phyloP scores from a whole-genome alignment of 306 rosid genomes.

The Crotalaria pallida region DNA sequence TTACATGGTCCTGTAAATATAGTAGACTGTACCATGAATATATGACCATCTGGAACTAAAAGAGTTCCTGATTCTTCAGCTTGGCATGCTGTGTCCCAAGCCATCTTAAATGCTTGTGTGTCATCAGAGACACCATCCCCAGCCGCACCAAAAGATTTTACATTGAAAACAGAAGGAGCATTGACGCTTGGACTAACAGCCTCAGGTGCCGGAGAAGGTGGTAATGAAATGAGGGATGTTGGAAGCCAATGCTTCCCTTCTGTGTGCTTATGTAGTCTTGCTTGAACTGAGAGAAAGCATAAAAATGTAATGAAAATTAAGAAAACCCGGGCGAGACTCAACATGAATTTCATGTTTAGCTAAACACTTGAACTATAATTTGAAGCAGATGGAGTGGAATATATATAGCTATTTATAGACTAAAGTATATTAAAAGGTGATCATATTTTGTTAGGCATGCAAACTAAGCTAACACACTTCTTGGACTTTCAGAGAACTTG shows the following conservation, averaged over 20 bases:
- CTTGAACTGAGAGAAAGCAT: neutral
- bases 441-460: neutral
- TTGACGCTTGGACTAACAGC: neutral
- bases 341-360: constrained; percentile 11
- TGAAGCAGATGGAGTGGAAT: neutral
- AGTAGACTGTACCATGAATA: constrained; percentile 41
- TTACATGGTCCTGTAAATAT: constrained; percentile 44
- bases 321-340: neutral
- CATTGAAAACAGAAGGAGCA: constrained; percentile 24
- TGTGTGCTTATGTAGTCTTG: neutral
- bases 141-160: constrained; percentile 52
- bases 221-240: neutral
- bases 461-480: constrained; percentile 11
- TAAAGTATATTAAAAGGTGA: neutral
- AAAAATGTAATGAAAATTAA: neutral
- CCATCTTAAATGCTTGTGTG: constrained; percentile 50
- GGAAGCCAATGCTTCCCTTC: neutral
- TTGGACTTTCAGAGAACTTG: constrained; percentile 22
- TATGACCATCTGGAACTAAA: constrained; percentile 39
- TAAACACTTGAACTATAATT: neutral
- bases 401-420: neutral
- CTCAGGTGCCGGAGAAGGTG: constrained; percentile 15
- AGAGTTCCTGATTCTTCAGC: constrained; percentile 27
- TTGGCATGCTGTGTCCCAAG: constrained; percentile 64
- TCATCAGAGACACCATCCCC: constrained; percentile 59